Conservation (phyloP, 2,329 filamentous ascomycete genomes). For the Leptographium radiaticola region DNA sequence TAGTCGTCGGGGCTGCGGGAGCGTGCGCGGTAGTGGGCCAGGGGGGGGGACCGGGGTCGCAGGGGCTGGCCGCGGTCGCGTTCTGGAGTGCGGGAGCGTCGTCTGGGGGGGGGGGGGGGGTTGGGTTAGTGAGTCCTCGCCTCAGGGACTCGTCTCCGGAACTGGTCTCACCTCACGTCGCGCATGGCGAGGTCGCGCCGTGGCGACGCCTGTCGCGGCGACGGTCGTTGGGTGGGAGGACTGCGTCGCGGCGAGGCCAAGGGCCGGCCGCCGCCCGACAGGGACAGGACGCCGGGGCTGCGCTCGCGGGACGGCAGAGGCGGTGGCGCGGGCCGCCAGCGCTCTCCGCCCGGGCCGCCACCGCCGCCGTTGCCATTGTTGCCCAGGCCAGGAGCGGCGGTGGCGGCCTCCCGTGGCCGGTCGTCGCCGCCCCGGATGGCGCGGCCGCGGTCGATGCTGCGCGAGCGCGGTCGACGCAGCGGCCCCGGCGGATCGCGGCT, state of each 20-base stretch:
- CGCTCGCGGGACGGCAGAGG: slow-evolving; percentile 14
- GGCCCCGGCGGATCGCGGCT: slow-evolving; percentile 19
- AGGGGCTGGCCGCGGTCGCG: slow-evolving; percentile 15
- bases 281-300: slow-evolving; percentile 24
- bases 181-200: slow-evolving; percentile 25
- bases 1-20: slow-evolving; percentile 18
- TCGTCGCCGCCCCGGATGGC: slow-evolving; percentile 20
- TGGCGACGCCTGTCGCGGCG: slow-evolving; percentile 21
- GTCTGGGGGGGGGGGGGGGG: slow-evolving; percentile 23
- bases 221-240: background rate
- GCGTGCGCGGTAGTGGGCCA: slow-evolving; percentile 34
- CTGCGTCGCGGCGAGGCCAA: slow-evolving; percentile 13
- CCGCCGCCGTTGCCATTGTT: background rate
- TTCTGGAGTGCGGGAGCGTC: slow-evolving; percentile 43
- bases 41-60: slow-evolving; percentile 23
- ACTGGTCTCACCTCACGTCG: slow-evolving; percentile 16
- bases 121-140: too few relatives aligned
- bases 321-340: slow-evolving; percentile 15
- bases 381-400: background rate
- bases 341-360: slow-evolving; percentile 17
- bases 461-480: slow-evolving; percentile 23
- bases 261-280: slow-evolving; percentile 11
- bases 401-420: background rate
- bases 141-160: too few relatives aligned
- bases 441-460: slow-evolving; percentile 27